phyloP scores from a whole-genome alignment of 495 filamentous ascomycete species.

The Elasticomyces elasticus region DNA sequence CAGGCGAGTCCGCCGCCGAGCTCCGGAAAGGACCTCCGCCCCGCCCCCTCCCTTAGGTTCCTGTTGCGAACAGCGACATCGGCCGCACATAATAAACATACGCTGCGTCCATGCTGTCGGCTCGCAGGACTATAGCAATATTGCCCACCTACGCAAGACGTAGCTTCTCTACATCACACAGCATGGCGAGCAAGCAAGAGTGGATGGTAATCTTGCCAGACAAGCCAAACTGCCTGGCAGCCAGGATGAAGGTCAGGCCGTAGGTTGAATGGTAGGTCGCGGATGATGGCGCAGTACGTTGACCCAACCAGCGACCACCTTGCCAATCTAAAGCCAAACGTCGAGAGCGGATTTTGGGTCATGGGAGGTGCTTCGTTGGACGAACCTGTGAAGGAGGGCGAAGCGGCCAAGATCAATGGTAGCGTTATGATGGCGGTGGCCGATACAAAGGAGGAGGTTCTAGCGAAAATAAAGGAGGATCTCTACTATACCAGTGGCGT shows the following conservation, averaged over 20 bases:
- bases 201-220: slow-evolving; percentile 84
- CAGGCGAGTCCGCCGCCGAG: no score
- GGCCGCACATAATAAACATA: no score
- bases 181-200: slow-evolving; percentile 41
- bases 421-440: slow-evolving; percentile 55
- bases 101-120: background rate
- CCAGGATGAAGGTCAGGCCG: slow-evolving; percentile 62
- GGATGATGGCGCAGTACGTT: background rate
- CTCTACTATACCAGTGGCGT: slow-evolving; percentile 60
- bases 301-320: slow-evolving; percentile 39
- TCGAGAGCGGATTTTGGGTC: slow-evolving; percentile 41
- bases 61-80: no score
- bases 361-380: slow-evolving; percentile 64
- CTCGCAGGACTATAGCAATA: background rate
- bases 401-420: slow-evolving; percentile 57
- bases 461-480: slow-evolving; percentile 58
- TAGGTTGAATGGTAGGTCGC: slow-evolving; percentile 34
- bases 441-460: slow-evolving; percentile 56
- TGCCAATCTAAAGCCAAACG: slow-evolving; percentile 34
- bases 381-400: slow-evolving; percentile 51
- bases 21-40: no score
- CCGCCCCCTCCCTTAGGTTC: no score
- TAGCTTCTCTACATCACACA: slow-evolving; percentile 1
- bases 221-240: slow-evolving; percentile 51
- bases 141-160: background rate